These are phyloP conservation scores for Aspergillus tamarii DNA, from an alignment of 2,329 filamentous ascomycete species.

Conservation along the genomic window DNA sequence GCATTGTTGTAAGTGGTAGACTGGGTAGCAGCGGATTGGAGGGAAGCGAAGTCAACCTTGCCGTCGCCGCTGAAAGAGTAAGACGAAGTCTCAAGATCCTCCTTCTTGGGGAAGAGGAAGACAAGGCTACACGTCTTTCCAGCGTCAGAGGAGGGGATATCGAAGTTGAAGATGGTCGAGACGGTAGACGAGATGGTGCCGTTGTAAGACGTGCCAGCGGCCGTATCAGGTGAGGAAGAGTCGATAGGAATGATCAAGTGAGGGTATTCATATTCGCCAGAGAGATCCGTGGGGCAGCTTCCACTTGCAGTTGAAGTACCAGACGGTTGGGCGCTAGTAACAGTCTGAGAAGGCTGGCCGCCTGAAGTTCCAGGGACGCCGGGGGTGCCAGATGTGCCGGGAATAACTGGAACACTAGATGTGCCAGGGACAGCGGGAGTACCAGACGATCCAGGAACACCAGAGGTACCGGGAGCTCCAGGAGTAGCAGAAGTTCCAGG, in stretches of 20 bases:
- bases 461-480: too few species aligned
- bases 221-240: slow-evolving; percentile 54
- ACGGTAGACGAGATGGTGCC: slow-evolving; percentile 58
- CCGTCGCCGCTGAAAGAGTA: slow-evolving; percentile 61
- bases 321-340: slow-evolving; percentile 19
- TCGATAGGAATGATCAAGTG: slow-evolving; percentile 66
- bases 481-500: slow-evolving; percentile 5
- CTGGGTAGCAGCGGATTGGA: slow-evolving; percentile 50
- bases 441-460: slow-evolving; percentile 7
- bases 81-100: slow-evolving; percentile 62
- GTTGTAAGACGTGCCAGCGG: slow-evolving; percentile 58
- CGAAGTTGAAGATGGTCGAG: slow-evolving; percentile 70
- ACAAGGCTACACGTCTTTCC: slow-evolving; percentile 66
- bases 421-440: slow-evolving; percentile 11
- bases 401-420: background rate
- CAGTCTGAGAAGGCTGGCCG: slow-evolving; percentile 14
- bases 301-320: slow-evolving; percentile 17
- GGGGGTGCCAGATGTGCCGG: background rate
- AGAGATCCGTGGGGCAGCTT: slow-evolving; percentile 51
- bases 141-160: slow-evolving; percentile 57
- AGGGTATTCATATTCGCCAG: slow-evolving; percentile 58
- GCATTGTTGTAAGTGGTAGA: slow-evolving; percentile 59
- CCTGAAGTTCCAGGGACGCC: slow-evolving; percentile 8
- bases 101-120: slow-evolving; percentile 65
- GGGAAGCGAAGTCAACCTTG: slow-evolving; percentile 55